A percentile compares a stretch with the other conserved stretches of the same genome.
Conservation (phyloP, 1,284 basidiomycete genomes). For the Neotropicomus parvogracilis region DNA sequence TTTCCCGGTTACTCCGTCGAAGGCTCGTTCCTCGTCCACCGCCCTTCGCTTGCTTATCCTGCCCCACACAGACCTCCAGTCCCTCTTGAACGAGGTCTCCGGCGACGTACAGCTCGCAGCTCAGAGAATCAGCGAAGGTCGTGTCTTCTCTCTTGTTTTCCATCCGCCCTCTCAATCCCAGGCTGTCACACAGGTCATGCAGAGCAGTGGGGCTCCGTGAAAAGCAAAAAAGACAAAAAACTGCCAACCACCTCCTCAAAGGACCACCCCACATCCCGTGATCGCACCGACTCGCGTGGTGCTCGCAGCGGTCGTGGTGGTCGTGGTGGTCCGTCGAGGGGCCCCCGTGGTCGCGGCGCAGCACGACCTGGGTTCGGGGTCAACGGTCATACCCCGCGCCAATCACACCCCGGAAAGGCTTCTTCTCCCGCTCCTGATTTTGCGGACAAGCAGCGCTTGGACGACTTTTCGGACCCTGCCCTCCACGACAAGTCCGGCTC, state of each 20-base stretch:
- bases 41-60: conserved; percentile 9
- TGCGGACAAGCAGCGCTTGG: conserved; percentile 16
- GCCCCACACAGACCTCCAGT: conserved; percentile 60
- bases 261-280: conserved; percentile 42
- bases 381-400: conserved; percentile 33
- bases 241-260: conserved; percentile 38
- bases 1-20: conserved; percentile 79
- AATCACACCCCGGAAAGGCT: conserved; percentile 24
- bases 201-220: conserved; percentile 84
- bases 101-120: conserved; percentile 77
- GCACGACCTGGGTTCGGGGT: conserved; percentile 40
- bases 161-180: conserved; percentile 8
- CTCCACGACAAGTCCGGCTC: conserved; percentile 20
- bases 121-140: conserved; percentile 78
- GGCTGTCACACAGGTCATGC: conserved; percentile 55
- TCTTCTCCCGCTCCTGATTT: conserved; percentile 22
- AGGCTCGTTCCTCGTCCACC: conserved; percentile 43
- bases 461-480: conserved; percentile 19
- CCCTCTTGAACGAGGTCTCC: conserved; percentile 65
- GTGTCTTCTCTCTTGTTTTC: conserved; percentile 15
- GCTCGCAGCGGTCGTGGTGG: conserved; percentile 63
- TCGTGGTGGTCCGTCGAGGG: conserved; percentile 57
- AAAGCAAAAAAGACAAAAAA: conserved; percentile 87
- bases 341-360: conserved; percentile 54
- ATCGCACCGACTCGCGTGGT: conserved; percentile 60